Conservation (phyloP, 2,329 filamentous ascomycete species). For the Ceratocystis harringtonii region DNA sequence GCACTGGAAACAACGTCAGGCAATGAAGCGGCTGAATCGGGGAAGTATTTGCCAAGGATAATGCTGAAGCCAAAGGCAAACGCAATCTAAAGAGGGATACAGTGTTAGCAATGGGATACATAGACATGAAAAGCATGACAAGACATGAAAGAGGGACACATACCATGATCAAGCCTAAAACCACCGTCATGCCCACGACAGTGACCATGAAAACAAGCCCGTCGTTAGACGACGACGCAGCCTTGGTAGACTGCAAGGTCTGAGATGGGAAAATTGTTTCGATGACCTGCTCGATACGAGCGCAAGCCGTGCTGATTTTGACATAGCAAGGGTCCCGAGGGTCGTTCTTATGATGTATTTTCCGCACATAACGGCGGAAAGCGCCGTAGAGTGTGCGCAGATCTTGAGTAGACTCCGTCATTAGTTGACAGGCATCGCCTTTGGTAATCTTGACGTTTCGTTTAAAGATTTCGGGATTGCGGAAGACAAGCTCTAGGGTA, state of each 20-base stretch:
- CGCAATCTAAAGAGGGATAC: conserved; percentile 8
- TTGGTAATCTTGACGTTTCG: conserved; percentile 93
- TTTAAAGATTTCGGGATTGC: conserved; percentile 73
- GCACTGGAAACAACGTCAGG: neutral
- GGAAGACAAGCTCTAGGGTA: conserved; percentile 80
- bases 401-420: conserved; percentile 88
- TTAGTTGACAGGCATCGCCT: conserved; percentile 78
- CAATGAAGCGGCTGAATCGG: neutral
- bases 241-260: conserved; percentile 40
- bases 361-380: conserved; percentile 62
- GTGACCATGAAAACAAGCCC: conserved; percentile 50
- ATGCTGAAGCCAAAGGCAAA: conserved; percentile 16
- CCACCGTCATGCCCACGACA: conserved; percentile 50
- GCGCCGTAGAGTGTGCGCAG: conserved; percentile 64
- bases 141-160: conserved; percentile 20
- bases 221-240: conserved; percentile 37
- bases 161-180: conserved; percentile 72
- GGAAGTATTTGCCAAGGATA: conserved; percentile 13
- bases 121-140: neutral
- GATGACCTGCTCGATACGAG: conserved; percentile 83
- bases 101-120: neutral
- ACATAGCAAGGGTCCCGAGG: conserved; percentile 85
- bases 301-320: conserved; percentile 80
- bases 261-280: conserved; percentile 83
- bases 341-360: conserved; percentile 87